phyloP scores from a whole-genome alignment of 495 filamentous ascomycete species.

The Hapsidospora chrysogenum region DNA sequence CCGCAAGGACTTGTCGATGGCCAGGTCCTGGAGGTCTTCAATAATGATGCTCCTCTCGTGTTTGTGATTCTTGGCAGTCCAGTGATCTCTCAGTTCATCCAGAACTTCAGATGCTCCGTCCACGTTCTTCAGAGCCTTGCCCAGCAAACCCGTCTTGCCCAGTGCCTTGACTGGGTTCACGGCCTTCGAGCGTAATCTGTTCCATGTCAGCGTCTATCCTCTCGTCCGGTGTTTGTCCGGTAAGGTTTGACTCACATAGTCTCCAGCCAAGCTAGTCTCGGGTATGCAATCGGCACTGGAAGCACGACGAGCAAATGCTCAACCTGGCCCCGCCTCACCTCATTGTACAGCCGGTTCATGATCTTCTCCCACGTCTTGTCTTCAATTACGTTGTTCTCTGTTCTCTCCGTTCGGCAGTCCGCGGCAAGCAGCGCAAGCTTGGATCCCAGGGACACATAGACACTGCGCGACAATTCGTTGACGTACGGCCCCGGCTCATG shows the following conservation, averaged over 20 bases:
- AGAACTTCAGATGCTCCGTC: constrained; percentile 88
- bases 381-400: constrained; percentile 61
- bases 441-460: constrained; percentile 71
- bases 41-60: constrained; percentile 72
- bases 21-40: constrained; percentile 76
- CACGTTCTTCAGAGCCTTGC: constrained; percentile 68
- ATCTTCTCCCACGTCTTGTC: constrained; percentile 67
- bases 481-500: constrained; percentile 77
- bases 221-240: too few species aligned
- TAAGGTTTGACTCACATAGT: constrained; percentile 44
- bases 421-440: constrained; percentile 70
- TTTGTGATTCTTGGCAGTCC: constrained; percentile 92
- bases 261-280: constrained; percentile 65
- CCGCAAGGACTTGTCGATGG: constrained; percentile 79
- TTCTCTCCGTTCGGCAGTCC: constrained; percentile 83
- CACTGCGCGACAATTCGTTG: constrained; percentile 60
- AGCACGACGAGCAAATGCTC: constrained; percentile 80
- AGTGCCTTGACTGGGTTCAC: constrained; percentile 83
- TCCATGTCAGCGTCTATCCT: neutral
- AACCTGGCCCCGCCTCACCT: constrained; percentile 67
- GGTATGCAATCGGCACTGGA: constrained; percentile 83
- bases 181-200: constrained; percentile 8
- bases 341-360: constrained; percentile 65
- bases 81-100: constrained; percentile 88
- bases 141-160: constrained; percentile 65